Conservation (phyloP, 208 protist genomes). For the Trypanosoma boissoni region DNA sequence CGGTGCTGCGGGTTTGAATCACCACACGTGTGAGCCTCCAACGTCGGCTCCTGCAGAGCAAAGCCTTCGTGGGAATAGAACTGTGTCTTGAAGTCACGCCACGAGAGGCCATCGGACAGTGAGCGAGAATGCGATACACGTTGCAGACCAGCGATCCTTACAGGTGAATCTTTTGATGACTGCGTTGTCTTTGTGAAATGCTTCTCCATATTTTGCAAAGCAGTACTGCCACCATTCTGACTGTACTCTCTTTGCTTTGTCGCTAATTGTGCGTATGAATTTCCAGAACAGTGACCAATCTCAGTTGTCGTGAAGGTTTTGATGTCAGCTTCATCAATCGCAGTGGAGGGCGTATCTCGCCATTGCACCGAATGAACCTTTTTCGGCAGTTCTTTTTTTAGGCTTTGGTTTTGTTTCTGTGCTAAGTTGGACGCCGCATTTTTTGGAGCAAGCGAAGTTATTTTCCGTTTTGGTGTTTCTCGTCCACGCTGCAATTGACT, state of each 20-base stretch:
- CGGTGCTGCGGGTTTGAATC: not conserved
- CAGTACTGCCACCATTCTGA: not conserved
- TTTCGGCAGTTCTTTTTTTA: too few relatives aligned
- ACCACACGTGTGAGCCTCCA: not conserved
- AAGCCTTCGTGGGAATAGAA: conserved; percentile 14
- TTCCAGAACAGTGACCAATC: not conserved
- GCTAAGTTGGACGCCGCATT: too few relatives aligned
- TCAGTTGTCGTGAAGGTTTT: not conserved
- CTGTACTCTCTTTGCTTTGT: conserved; percentile 14
- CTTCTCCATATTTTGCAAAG: not conserved
- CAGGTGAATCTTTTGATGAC: not conserved
- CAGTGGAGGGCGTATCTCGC: too few relatives aligned
- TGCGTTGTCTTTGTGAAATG: not conserved
- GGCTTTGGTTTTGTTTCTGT: too few relatives aligned
- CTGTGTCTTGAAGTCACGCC: conserved; percentile 16
- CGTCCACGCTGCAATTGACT: too few relatives aligned
- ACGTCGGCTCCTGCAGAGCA: not conserved
- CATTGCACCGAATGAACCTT: too few relatives aligned
- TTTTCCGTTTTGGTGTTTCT: too few relatives aligned
- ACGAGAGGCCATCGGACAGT: conserved; percentile 3
- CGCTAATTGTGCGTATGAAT: conserved; percentile 17
- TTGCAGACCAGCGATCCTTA: not conserved
- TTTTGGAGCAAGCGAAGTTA: too few relatives aligned
- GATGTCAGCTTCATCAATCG: too few relatives aligned
- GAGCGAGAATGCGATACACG: not conserved